A percentile compares a stretch with the other conserved stretches of the same genome.
These are phyloP conservation scores for Hygrocybe punicea DNA, from an alignment of 768 basidiomycete genomes.

Conservation along the genomic window DNA sequence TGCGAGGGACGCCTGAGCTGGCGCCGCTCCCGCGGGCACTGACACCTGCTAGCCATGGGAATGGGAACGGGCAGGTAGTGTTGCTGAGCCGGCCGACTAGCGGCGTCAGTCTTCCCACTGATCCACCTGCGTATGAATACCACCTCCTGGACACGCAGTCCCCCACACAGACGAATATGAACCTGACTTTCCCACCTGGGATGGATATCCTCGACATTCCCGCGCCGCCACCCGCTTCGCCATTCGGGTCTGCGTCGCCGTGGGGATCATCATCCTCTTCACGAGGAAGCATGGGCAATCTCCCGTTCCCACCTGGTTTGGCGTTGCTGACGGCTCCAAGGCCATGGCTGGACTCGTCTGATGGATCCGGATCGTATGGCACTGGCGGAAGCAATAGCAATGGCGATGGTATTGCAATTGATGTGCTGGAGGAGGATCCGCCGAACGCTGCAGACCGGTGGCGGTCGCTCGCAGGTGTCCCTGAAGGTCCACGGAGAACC, in stretches of 20 bases:
- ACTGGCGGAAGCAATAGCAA: background rate
- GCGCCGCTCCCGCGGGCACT: constrained; percentile 46
- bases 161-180: constrained; percentile 1
- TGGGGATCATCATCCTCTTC: constrained; percentile 31
- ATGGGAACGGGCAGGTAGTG: background rate
- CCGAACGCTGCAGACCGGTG: constrained; percentile 60
- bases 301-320: constrained; percentile 37
- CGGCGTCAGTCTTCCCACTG: background rate
- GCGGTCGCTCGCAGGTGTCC: constrained; percentile 44
- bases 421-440: constrained; percentile 67
- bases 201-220: constrained; percentile 55
- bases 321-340: constrained; percentile 25
- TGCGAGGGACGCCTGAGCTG: constrained; percentile 41
- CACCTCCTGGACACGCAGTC: constrained; percentile 3
- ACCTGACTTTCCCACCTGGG: constrained; percentile 2
- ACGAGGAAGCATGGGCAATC: constrained; percentile 30
- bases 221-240: constrained; percentile 54
- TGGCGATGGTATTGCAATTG: constrained; percentile 39
- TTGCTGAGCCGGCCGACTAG: background rate
- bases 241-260: constrained; percentile 40
- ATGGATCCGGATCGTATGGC: constrained; percentile 7
- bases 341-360: constrained; percentile 32
- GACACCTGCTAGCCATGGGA: constrained; percentile 39
- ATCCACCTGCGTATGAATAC: background rate
- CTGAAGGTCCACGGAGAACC: constrained; percentile 39